These are phyloP conservation scores for Gaillardinia entomophila DNA, from an alignment of 805 yeast genomes.

Conservation along the genomic window DNA sequence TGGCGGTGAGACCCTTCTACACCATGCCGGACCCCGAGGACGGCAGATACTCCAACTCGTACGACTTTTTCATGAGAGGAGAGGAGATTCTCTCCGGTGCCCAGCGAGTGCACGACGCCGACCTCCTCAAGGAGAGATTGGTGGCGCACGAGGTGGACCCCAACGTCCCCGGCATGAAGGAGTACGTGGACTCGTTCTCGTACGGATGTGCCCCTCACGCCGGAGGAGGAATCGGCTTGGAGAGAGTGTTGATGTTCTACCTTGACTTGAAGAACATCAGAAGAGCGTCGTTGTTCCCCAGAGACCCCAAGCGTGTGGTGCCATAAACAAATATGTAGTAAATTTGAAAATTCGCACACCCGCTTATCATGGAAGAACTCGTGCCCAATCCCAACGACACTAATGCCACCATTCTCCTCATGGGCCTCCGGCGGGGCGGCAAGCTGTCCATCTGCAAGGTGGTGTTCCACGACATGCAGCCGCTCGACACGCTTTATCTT, in stretches of 20 bases:
- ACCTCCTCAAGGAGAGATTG: conserved; percentile 76
- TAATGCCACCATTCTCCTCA: conserved; percentile 75
- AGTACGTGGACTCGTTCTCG: conserved; percentile 86
- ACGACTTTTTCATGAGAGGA: conserved; percentile 99
- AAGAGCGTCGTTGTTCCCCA: conserved; percentile 98
- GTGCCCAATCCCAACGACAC: conserved; percentile 40
- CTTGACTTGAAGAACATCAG: conserved; percentile 95
- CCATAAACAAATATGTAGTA: too few relatives aligned
- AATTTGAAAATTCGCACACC: background rate
- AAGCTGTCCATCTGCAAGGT: conserved; percentile 95
- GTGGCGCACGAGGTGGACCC: conserved; percentile 78
- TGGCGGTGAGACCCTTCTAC: conserved; percentile 95
- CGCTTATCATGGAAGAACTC: conserved; percentile 8
- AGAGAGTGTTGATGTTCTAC: conserved; percentile 98
- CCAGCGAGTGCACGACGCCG: conserved; percentile 96
- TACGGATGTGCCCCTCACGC: conserved; percentile 99
- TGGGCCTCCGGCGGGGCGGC: conserved; percentile 90
- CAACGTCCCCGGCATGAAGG: conserved; percentile 73
- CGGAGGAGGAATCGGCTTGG: conserved; percentile 99
- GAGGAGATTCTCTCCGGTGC: conserved; percentile 99
- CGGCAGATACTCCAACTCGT: conserved; percentile 91
- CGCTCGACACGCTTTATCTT: conserved; percentile 83
- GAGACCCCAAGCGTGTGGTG: conserved; percentile 92
- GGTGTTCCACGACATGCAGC: conserved; percentile 94
- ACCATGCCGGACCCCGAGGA: conserved; percentile 97